Base-by-base conservation (phyloP, 2,329 filamentous ascomycete species). In the Trichoderma koningiopsis region DNA sequence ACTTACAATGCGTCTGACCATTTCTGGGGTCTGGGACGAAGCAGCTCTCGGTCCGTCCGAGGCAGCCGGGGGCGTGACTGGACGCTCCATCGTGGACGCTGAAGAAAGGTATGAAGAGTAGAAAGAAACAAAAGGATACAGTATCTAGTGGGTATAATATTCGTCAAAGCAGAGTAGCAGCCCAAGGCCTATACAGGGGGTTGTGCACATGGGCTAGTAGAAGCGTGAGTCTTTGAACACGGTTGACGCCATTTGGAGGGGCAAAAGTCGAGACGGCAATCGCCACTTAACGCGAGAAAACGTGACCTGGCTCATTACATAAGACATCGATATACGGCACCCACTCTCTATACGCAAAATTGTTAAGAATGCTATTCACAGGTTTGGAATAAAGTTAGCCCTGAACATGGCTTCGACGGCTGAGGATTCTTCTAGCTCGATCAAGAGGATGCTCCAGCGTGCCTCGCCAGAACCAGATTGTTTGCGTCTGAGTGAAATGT, bases 1-100 rank as follows among this genome's bases (percentile, higher is more conserved):
- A 75, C 85, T 75, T 76, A 88, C 87, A 69, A 88, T 88, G 73
- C 85, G 83, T 71, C 85, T 81, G 22, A 83, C 85, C 13, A 84
- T 82, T 71, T 86, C 86, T 5, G 87, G 86, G 0, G 86, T 88
- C 4, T 81, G 84, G 37, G 86, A 85, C 33, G 85, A 84, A 37
- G 75, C 72, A 52, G 75, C 75, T 7, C 75, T 76, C 22, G 76
- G 77, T 58, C 75, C 75, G 69, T 65, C 77, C 68, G 78, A 71
- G 22, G 73, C 72, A 66, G 76, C 73, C 49, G 84, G 83, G 67
- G 85, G 84, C 68, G 85, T 87, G 14, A 77, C 76, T 31, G 82
- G 78, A 13, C 81, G 81, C 57, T 84, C 84, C 85, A 87, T 87
- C 11, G 66, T 63, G 60, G 3, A 27, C 33, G 5, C 35, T 11